Conservation (phyloP, 2,329 filamentous ascomycete genomes). For the Plectosphaerella plurivora region DNA sequence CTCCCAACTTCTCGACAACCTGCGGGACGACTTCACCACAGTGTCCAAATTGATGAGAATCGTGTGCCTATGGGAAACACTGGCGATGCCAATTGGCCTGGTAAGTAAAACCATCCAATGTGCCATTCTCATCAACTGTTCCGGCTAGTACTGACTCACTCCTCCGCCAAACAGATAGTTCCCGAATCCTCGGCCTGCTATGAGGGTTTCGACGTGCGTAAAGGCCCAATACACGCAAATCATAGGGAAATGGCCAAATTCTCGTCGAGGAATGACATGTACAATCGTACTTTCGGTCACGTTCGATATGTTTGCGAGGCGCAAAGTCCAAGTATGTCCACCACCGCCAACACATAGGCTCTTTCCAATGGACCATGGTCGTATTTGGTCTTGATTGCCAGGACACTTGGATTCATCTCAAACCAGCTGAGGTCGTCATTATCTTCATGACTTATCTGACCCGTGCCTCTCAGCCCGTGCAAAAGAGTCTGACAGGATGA, state of each 20-base stretch:
- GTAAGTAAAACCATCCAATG: too few species aligned
- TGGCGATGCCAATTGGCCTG: neutral
- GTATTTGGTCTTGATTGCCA: too few species aligned
- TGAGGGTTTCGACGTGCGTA: neutral
- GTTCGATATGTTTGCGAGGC: neutral
- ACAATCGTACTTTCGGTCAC: neutral
- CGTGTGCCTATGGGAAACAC: slow-evolving; percentile 1
- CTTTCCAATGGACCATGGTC: too few species aligned
- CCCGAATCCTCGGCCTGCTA: neutral
- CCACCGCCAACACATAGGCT: too few species aligned
- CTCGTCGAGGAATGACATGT: neutral
- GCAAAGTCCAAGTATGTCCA: too few species aligned
- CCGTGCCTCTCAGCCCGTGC: too few species aligned
- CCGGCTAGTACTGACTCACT: neutral
- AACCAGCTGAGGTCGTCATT: too few species aligned
- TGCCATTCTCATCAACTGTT: too few species aligned
- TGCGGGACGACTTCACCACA: slow-evolving; percentile 4
- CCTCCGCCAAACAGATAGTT: neutral
- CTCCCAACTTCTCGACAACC: slow-evolving; percentile 2
- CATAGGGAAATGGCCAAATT: neutral
- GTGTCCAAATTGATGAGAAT: slow-evolving; percentile 7
- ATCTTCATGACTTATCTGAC: too few species aligned
- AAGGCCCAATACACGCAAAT: neutral
- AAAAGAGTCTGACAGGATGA: too few species aligned
- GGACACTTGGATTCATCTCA: too few species aligned